Evolutionary conservation across 495 filamentous ascomycete species (phyloP).

Genomic region (Penicillium canariense): DNA sequence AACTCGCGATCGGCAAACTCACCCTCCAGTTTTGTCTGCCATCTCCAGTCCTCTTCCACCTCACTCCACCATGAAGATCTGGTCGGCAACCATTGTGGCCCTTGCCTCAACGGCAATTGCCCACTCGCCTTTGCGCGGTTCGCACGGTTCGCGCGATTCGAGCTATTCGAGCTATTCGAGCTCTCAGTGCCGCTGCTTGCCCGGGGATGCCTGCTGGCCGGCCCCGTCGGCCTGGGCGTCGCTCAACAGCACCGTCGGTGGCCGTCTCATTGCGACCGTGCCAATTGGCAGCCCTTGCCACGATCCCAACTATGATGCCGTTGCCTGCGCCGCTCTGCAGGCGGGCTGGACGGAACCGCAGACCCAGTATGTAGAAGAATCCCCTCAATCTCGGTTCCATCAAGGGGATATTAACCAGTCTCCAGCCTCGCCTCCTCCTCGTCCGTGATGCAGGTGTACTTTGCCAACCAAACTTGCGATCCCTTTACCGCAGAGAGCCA

Average conservation of each 20-base stretch:
- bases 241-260: conserved; percentile 39
- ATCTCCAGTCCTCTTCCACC: conserved; percentile 3
- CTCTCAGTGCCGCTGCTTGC: conserved; percentile 25
- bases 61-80: conserved; percentile 31
- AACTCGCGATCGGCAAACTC: conserved; percentile 14
- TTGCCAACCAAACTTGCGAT: conserved; percentile 53
- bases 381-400: neutral
- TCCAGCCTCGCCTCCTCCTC: conserved; percentile 33
- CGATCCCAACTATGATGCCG: conserved; percentile 33
- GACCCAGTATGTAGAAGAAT: conserved; percentile 16
- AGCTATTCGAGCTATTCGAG: too few species aligned
- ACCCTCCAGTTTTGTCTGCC: neutral
- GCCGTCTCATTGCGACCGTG: conserved; percentile 41
- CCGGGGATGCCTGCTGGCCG: conserved; percentile 43
- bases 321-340: conserved; percentile 26
- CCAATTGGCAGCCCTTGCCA: conserved; percentile 47
- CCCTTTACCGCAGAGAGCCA: conserved; percentile 45
- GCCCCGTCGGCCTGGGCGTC: conserved; percentile 31
- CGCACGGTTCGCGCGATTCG: too few species aligned
- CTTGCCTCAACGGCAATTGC: conserved; percentile 19
- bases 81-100: conserved; percentile 22
- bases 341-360: conserved; percentile 25
- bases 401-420: neutral
- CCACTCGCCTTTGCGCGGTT: too few species aligned
- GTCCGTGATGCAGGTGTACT: conserved; percentile 44